These are phyloP conservation scores for Coemansia sp. DNA, from an alignment of 192 early-diverging fungal species.

Conservation along the genomic window DNA sequence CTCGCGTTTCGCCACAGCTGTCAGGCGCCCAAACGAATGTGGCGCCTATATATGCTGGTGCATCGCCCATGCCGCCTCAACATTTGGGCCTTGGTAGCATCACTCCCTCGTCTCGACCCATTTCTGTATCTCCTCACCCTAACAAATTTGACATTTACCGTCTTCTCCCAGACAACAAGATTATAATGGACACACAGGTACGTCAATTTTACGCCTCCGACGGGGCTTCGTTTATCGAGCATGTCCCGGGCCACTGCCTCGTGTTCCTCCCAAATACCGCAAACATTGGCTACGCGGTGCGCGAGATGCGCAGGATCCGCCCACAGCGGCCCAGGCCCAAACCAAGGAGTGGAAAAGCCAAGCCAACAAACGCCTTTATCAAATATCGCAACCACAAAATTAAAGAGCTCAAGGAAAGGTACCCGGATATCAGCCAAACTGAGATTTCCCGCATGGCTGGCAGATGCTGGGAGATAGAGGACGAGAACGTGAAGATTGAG, in stretches of 20 bases:
- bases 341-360: constrained; percentile 35
- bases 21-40: constrained; percentile 15
- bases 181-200: constrained; percentile 38
- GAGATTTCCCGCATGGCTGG: constrained; percentile 55
- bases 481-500: constrained; percentile 29
- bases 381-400: constrained; percentile 55
- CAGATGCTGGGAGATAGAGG: constrained; percentile 45
- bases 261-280: constrained; percentile 46
- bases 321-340: constrained; percentile 24
- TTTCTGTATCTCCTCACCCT: background rate
- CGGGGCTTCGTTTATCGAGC: constrained; percentile 46
- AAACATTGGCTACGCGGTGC: constrained; percentile 25
- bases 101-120: background rate
- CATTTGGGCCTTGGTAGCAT: background rate
- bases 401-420: constrained; percentile 33
- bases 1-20: constrained; percentile 35
- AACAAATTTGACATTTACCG: constrained; percentile 16
- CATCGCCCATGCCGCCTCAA: background rate
- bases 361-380: constrained; percentile 54
- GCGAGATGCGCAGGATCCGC: constrained; percentile 42
- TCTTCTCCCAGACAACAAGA: constrained; percentile 12
- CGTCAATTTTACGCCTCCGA: constrained; percentile 46
- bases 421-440: constrained; percentile 52
- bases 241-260: constrained; percentile 52
- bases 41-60: constrained; percentile 42